These are phyloP conservation scores for Cetradonia linearis DNA, from an alignment of 495 filamentous ascomycete species.

Conservation along the genomic window DNA sequence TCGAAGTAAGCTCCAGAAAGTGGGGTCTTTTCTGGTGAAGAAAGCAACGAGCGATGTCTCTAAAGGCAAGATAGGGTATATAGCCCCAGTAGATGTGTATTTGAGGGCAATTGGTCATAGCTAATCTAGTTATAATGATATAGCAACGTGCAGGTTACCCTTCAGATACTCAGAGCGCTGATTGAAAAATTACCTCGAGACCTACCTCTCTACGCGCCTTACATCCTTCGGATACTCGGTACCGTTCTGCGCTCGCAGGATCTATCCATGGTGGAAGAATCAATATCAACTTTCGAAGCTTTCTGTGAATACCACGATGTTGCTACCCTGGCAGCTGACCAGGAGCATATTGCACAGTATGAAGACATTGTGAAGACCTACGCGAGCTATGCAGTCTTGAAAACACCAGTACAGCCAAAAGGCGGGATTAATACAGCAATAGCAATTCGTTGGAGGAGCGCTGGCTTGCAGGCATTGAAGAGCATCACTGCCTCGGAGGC, in stretches of 20 bases:
- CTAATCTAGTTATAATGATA: conserved; percentile 5
- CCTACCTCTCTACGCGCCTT: conserved; percentile 73
- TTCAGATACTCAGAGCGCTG: conserved; percentile 76
- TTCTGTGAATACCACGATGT: conserved; percentile 76
- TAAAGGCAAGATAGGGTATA: conserved; percentile 69
- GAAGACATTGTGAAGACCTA: conserved; percentile 67
- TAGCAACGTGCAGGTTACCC: conserved; percentile 86
- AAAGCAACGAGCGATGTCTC: conserved; percentile 80
- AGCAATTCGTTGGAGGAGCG: conserved; percentile 72
- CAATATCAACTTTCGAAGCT: conserved; percentile 67
- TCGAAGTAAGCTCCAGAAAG: conserved; percentile 86
- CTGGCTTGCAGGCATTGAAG: conserved; percentile 69
- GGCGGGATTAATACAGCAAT: conserved; percentile 54
- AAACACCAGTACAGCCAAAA: conserved; percentile 29
- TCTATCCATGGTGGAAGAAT: conserved; percentile 81
- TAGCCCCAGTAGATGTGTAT: conserved; percentile 6
- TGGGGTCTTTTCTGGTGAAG: conserved; percentile 83
- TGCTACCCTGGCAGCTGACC: conserved; percentile 65
- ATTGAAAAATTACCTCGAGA: conserved; percentile 88
- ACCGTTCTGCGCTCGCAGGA: conserved; percentile 69
- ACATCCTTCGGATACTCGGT: conserved; percentile 67
- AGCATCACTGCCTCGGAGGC: conserved; percentile 68
- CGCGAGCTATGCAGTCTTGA: conserved; percentile 57
- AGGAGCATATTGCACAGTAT: conserved; percentile 73
- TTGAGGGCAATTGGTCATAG: background rate